phyloP scores from a whole-genome alignment of 1,284 basidiomycete species.

The Naganishia cerealis region DNA sequence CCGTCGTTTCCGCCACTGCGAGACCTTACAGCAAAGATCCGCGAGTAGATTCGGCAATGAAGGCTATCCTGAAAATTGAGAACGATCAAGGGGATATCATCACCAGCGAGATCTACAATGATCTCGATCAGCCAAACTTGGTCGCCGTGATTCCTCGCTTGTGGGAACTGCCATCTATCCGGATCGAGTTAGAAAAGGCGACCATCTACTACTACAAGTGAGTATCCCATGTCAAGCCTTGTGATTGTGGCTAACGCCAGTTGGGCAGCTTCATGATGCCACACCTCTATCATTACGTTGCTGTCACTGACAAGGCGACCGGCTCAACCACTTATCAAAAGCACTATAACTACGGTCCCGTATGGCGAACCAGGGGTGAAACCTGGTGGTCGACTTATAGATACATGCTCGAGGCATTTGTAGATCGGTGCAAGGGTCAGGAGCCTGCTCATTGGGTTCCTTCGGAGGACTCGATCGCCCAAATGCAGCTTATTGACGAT shows the following conservation, averaged over 20 bases:
- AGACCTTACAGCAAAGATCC: constrained; percentile 38
- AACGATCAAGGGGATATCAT: constrained; percentile 30
- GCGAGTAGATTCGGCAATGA: constrained; percentile 37
- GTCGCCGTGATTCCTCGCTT: constrained; percentile 35
- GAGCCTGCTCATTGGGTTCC: constrained; percentile 40
- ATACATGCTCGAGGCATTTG: constrained; percentile 41
- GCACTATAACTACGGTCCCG: constrained; percentile 40
- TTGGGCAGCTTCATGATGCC: constrained; percentile 37
- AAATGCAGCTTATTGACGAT: constrained; percentile 41
- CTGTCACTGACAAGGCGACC: constrained; percentile 36
- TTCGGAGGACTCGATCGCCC: constrained; percentile 39
- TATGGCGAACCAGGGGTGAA: constrained; percentile 35
- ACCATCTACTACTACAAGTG: constrained; percentile 36
- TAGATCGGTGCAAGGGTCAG: constrained; percentile 23
- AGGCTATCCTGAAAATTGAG: constrained; percentile 36
- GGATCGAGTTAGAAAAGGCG: constrained; percentile 39
- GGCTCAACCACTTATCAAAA: constrained; percentile 39
- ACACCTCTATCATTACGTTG: constrained; percentile 38
- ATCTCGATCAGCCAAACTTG: constrained; percentile 37
- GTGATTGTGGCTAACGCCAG: constrained; percentile 5
- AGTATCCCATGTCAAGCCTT: constrained; percentile 11
- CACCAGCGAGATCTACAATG: constrained; percentile 36
- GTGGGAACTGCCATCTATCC: constrained; percentile 37
- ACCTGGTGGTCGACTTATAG: constrained; percentile 40
- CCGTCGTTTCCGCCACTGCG: constrained; percentile 37